Conservation (phyloP, 192 early-diverging fungal species). For the Rhizoclosmatium globosum region DNA sequence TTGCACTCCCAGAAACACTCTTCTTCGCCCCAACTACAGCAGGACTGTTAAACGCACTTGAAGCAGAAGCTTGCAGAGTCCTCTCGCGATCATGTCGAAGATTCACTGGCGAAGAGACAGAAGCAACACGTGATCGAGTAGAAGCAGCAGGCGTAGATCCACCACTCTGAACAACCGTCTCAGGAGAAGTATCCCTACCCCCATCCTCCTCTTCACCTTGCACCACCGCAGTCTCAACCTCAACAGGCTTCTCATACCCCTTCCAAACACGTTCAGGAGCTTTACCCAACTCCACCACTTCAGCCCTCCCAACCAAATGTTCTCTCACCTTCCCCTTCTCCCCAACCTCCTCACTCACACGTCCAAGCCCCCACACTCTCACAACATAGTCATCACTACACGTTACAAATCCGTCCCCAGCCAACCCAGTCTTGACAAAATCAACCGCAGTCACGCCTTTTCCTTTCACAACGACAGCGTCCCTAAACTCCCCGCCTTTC, state of each 20-base stretch:
- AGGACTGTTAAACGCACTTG: no score
- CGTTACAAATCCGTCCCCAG: constrained; percentile 57
- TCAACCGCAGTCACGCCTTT: constrained; percentile 77
- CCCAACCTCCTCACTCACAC: constrained; percentile 17
- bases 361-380: constrained; percentile 70
- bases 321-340: not conserved
- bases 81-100: no score
- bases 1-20: no score
- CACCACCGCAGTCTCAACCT: not conserved
- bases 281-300: not conserved
- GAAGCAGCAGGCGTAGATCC: not conserved
- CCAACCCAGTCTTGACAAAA: constrained; percentile 66
- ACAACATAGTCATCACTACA: constrained; percentile 80
- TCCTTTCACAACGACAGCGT: constrained; percentile 65
- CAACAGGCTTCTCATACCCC: not conserved
- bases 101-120: not conserved
- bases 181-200: not conserved
- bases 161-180: not conserved
- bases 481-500: constrained; percentile 36
- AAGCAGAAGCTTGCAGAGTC: no score
- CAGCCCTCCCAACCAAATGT: constrained; percentile 24
- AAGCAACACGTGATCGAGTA: not conserved
- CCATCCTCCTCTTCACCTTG: not conserved
- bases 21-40: no score
- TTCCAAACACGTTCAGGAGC: no score